Percentiles rank a stretch among this genome's conserved stretches.
Evolutionary conservation across 2,329 filamentous ascomycete genomes (phyloP).

Genomic region (Alternaria postmessia): DNA sequence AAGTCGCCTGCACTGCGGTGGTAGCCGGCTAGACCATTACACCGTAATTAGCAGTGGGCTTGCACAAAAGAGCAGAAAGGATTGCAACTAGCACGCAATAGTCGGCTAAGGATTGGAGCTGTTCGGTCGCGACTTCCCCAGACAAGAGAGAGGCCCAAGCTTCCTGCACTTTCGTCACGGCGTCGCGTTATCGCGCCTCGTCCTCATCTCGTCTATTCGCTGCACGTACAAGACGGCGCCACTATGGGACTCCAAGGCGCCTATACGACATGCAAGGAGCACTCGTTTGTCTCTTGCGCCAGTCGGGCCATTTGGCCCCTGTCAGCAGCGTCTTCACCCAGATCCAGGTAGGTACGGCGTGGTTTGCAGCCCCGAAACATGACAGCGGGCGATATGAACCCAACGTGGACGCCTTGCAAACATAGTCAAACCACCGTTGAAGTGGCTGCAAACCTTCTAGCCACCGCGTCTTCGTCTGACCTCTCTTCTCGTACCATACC

Average conservation of each 20-base stretch:
- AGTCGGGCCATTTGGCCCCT: constrained; percentile 20
- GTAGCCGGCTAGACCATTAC: constrained; percentile 13
- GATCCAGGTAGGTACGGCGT: constrained; percentile 4
- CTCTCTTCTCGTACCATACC: constrained; percentile 1
- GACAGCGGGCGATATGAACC: constrained; percentile 15
- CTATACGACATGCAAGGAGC: constrained; percentile 9
- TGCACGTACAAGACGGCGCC: constrained; percentile 1
- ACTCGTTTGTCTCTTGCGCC: constrained; percentile 5
- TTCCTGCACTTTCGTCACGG: constrained; percentile 11
- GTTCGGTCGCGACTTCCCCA: constrained; percentile 18
- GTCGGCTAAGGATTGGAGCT: constrained; percentile 2
- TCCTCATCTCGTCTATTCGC: constrained; percentile 17
- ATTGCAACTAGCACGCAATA: neutral
- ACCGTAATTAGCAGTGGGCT: constrained; percentile 1
- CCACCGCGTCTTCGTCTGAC: neutral
- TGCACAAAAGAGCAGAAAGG: neutral
- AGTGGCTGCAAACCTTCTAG: constrained; percentile 1
- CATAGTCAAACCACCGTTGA: constrained; percentile 11
- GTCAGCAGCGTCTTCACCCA: constrained; percentile 14
- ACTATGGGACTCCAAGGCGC: constrained; percentile 13
- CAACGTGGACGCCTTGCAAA: constrained; percentile 17
- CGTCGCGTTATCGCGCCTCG: constrained; percentile 12
- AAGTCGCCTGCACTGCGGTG: constrained; percentile 12
- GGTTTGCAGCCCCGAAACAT: constrained; percentile 20
- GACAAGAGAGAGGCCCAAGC: constrained; percentile 16